Base-by-base conservation (phyloP, 805 yeast species). In the Candida boidinii region DNA sequence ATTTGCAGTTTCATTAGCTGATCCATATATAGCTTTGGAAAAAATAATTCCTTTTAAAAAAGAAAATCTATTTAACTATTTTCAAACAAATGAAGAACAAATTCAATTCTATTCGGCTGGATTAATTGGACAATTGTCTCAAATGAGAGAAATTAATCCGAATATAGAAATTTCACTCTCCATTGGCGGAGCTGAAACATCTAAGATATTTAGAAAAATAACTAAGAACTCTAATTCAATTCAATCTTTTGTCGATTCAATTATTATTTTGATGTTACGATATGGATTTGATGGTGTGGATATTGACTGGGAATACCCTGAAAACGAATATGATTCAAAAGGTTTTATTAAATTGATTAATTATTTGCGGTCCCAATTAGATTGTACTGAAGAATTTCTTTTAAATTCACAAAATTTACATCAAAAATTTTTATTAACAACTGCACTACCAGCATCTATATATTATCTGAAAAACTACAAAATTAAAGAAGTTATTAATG, bases 231-330 rank as follows among this genome's bases (percentile, higher is more conserved):
- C 29, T 2, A 12, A 21, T 2, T 53, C 55, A 16, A 39, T 77
- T 7, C 48, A 51, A 1, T 49, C 27, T 0, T 84, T 88, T 51
- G 69, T 76, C 2, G 31, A 48, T 1, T 63, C 79, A 1, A 59
- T 76, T 1, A 60, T 72, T 1, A 51, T 55, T 0, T 53, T 71
- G 17, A 62, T 85, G 51, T 35, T 54, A 2, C 55, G 64, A 28
- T 70, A 73, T 49, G 79, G 81, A 0, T 77, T 92, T 48, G 96
- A 92, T 53, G 97, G 98, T 0, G 60, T 90, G 29, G 97, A 92
- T 54, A 59, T 90, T 19, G 98, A 90, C 57, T 90, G 96, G 96
- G 98, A 90, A 55, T 90, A 77, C 47, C 95, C 96, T 1, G 50
- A 54, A 7, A 62, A 53, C 26, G 46, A 49, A 4, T 47, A 51